Percentiles rank a stretch among this genome's conserved stretches.
Evolutionary conservation across 2,329 filamentous ascomycete species (phyloP).

Genomic region (Aspergillus brasiliensis): DNA sequence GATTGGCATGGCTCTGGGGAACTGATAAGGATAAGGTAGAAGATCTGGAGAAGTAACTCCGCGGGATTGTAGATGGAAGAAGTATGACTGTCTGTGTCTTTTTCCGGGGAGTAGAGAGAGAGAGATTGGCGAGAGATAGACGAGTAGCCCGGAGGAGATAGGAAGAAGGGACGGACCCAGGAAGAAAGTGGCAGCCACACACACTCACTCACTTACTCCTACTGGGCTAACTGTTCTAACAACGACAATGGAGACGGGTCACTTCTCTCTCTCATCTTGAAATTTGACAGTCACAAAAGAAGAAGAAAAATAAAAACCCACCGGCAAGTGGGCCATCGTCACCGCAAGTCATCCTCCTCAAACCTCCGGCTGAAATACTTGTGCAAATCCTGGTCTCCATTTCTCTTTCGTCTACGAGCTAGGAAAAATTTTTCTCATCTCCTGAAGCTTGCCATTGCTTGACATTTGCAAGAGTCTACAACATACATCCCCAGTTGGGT

Average conservation of each 20-base stretch:
- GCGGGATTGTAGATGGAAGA: background rate
- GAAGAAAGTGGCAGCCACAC: background rate
- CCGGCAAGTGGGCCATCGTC: slow-evolving; percentile 2
- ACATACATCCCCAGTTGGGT: background rate
- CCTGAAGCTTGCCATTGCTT: background rate
- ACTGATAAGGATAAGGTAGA: slow-evolving; percentile 3
- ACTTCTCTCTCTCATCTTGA: too few species aligned
- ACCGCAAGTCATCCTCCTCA: background rate
- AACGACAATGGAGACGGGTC: background rate
- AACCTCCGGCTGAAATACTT: background rate
- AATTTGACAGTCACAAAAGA: background rate
- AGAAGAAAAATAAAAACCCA: too few species aligned
- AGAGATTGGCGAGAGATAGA: background rate
- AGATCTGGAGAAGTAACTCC: slow-evolving; percentile 6
- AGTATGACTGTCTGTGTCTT: background rate
- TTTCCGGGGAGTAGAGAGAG: background rate
- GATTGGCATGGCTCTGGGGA: slow-evolving; percentile 5
- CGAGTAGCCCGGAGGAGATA: background rate
- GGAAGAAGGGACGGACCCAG: background rate
- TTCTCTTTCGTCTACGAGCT: background rate
- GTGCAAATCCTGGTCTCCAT: background rate
- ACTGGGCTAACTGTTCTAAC: too few species aligned
- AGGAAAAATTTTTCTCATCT: background rate
- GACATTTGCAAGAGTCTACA: background rate
- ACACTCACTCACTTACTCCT: too few species aligned